These are phyloP conservation scores for Annulohypoxylon truncatum DNA, from an alignment of 2,329 filamentous ascomycete genomes.

Conservation along the genomic window DNA sequence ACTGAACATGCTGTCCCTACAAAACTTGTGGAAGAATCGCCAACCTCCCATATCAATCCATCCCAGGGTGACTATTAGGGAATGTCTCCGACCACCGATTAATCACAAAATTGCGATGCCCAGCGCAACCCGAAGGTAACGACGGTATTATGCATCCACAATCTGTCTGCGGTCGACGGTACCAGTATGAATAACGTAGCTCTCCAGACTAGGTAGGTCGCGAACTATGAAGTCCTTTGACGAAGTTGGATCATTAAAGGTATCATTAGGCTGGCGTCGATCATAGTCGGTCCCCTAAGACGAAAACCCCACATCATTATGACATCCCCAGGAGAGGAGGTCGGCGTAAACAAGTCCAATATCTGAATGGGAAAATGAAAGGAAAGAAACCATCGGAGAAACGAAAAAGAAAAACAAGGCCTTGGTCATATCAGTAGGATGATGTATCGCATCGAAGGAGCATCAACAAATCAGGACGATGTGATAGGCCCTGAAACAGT, in stretches of 20 bases:
- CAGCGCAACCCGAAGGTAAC: not conserved
- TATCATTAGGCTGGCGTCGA: conserved; percentile 6
- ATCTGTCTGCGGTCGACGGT: not conserved
- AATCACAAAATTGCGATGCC: not conserved
- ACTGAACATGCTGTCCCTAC: not conserved
- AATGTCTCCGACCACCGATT: not conserved
- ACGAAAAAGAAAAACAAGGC: conserved; percentile 46
- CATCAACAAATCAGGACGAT: conserved; percentile 20
- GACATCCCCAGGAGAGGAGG: conserved; percentile 54
- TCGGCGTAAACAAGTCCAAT: conserved; percentile 49
- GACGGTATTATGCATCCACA: conserved; percentile 5
- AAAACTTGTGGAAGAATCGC: conserved; percentile 4
- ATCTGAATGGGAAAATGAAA: conserved; percentile 47
- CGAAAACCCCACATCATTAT: conserved; percentile 48
- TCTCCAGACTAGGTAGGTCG: not conserved
- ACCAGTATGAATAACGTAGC: not conserved
- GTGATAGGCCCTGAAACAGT: conserved; percentile 6
- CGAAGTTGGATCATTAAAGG: conserved; percentile 1
- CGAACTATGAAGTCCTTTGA: conserved; percentile 3
- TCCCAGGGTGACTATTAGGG: not conserved
- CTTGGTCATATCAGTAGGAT: conserved; percentile 43
- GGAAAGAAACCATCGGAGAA: conserved; percentile 47
- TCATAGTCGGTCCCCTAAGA: conserved; percentile 8
- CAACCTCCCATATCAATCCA: not conserved
- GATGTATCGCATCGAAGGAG: conserved; percentile 50